Evolutionary conservation across 139 green algal species (phyloP), one percentile per base, ranked within the genome.

Genomic region (Deuterostichococcus epilithicus): DNA sequence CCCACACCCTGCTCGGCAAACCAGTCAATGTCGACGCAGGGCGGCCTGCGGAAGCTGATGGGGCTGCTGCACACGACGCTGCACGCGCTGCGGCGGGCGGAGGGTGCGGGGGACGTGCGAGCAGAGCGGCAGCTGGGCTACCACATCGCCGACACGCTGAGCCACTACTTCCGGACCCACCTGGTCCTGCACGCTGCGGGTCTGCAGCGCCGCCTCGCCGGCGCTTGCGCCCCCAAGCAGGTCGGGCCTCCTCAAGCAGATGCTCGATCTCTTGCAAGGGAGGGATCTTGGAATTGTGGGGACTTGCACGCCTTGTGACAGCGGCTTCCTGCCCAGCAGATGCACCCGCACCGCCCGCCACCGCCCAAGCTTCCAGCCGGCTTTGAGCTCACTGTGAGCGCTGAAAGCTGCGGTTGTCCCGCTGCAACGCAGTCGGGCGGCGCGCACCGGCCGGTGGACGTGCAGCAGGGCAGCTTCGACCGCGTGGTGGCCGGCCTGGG

Each of bases 121-220:
- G n/a, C 30, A n/a, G 76, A 81, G 60, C 39, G 42, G 34, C 80
- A 88, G 78, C 73, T 88, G 5, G 88, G 76, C 1, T 87, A 84
- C 66, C 82, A 94, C 73, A 76, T 78, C 23, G 85, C 77, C 65
- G 73, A 81, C 2, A 85, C 88, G 8, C 77, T 94, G 59, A 82
- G 86, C 33, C 80, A 88, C 75, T 93, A 90, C 80, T 63, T 91
- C n/a, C 74, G 86, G 3, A 77, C 82, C 3, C 86, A 93, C 72
- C 85, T 94, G 15, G 68, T 82, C 15, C 63, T 87, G 32, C 86
- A 90, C 30, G 73, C 90, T 5, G 37, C 47, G 6, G 32, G 26
- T 5, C 58, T 91, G 26, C 72, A 80, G 32, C 42, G 60, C 23
- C 69, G 60, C 18, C 39, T 70, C 22, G n/a, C 63, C 42, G 34